Evolutionary conservation across 495 filamentous ascomycete species (phyloP).

Genomic region (Penicillium arizonense): DNA sequence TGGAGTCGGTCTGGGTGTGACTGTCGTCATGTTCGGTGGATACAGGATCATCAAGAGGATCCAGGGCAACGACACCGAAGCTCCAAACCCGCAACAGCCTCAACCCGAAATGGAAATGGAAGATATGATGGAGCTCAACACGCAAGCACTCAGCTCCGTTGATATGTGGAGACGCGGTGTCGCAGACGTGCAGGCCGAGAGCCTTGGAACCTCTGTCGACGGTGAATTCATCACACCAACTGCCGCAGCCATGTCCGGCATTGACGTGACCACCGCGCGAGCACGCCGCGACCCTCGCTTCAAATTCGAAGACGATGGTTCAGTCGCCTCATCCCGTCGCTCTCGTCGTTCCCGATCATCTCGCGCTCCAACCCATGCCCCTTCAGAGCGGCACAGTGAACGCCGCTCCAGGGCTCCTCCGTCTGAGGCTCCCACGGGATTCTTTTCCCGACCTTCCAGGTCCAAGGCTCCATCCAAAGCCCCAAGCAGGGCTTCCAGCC

Average conservation of each 20-base stretch:
- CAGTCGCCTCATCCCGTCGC: conserved; percentile 36
- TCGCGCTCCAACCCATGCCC: conserved; percentile 12
- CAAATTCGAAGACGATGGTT: conserved; percentile 39
- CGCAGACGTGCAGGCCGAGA: conserved; percentile 59
- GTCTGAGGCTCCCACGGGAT: conserved; percentile 14
- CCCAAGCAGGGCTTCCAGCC: conserved; percentile 4
- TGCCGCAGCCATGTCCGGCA: conserved; percentile 60
- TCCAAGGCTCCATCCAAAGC: conserved; percentile 22
- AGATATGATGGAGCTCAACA: conserved; percentile 56
- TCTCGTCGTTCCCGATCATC: conserved; percentile 37
- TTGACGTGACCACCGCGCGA: conserved; percentile 42
- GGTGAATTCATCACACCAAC: conserved; percentile 82
- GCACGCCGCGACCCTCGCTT: conserved; percentile 36
- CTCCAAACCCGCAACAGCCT: background rate
- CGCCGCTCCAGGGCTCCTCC: conserved; percentile 15
- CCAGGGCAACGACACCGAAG: conserved; percentile 25
- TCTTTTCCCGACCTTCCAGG: conserved; percentile 15
- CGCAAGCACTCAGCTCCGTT: conserved; percentile 60
- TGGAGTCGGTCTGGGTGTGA: conserved; percentile 83
- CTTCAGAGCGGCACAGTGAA: conserved; percentile 12
- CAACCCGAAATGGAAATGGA: conserved; percentile 42
- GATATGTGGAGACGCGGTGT: conserved; percentile 88
- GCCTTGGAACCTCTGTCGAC: conserved; percentile 69
- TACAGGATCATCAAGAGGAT: conserved; percentile 96
- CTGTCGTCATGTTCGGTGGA: conserved; percentile 89